Conservation (phyloP, 352 stramenopile genomes). For the Globisporangium canariense region DNA sequence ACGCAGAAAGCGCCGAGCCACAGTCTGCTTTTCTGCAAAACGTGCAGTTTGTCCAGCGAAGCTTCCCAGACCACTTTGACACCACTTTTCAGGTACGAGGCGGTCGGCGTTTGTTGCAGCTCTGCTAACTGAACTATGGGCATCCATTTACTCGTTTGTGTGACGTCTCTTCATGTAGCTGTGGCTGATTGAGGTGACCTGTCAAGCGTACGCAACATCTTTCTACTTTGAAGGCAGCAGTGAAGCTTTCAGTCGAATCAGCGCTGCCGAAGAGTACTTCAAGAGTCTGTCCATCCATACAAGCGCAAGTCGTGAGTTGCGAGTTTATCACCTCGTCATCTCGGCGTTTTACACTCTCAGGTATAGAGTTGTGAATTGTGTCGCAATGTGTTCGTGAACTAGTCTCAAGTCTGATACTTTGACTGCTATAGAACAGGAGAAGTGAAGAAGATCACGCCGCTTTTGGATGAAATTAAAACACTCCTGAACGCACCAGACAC, state of each 20-base stretch:
- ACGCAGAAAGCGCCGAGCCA: slow-evolving; percentile 12
- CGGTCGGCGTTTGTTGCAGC: neutral
- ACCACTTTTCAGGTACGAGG: slow-evolving; percentile 43
- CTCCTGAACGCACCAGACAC: slow-evolving; percentile 13
- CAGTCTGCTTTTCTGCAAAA: slow-evolving; percentile 38
- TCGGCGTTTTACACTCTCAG: slow-evolving; percentile 51
- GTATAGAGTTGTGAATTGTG: slow-evolving; percentile 19
- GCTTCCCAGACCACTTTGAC: slow-evolving; percentile 43
- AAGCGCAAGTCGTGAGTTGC: slow-evolving; percentile 30
- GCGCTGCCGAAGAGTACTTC: slow-evolving; percentile 48
- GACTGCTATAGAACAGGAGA: slow-evolving; percentile 31
- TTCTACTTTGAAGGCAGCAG: slow-evolving; percentile 21
- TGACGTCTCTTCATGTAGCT: slow-evolving; percentile 27
- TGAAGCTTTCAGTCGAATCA: slow-evolving; percentile 36
- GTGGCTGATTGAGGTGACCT: slow-evolving; percentile 66
- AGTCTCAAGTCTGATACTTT: neutral
- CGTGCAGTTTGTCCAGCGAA: slow-evolving; percentile 44
- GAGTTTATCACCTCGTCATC: slow-evolving; percentile 57
- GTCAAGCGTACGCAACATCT: slow-evolving; percentile 47
- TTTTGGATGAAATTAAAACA: slow-evolving; percentile 41
- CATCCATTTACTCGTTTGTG: neutral
- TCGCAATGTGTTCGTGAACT: neutral
- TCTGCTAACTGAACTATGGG: neutral
- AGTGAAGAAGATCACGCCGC: slow-evolving; percentile 32
- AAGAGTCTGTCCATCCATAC: slow-evolving; percentile 23